These are phyloP conservation scores for Saccharomyces uvarum DNA, from an alignment of 1,139 yeast species.

Conservation along the genomic window DNA sequence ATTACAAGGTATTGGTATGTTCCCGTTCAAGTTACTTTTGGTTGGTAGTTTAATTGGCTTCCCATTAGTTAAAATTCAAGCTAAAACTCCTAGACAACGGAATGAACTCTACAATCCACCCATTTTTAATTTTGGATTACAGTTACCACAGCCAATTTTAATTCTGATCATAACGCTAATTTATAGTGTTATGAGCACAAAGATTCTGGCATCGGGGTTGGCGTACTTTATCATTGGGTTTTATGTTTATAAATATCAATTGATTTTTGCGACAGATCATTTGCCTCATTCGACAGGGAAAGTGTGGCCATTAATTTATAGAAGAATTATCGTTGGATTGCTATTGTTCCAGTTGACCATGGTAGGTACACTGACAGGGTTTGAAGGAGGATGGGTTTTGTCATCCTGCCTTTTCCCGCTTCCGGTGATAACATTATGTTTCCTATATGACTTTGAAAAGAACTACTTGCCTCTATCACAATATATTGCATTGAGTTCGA, in stretches of 20 bases:
- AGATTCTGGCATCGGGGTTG: slow-evolving; percentile 65
- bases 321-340: slow-evolving; percentile 65
- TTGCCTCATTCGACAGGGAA: slow-evolving; percentile 86
- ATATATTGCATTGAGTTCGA: slow-evolving; percentile 77
- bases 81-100: slow-evolving; percentile 61
- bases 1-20: slow-evolving; percentile 71
- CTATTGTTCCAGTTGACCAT: slow-evolving; percentile 77
- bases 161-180: slow-evolving; percentile 67
- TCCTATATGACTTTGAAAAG: slow-evolving; percentile 74
- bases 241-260: slow-evolving; percentile 72
- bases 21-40: slow-evolving; percentile 59
- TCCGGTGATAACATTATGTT: slow-evolving; percentile 58
- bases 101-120: slow-evolving; percentile 70
- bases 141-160: slow-evolving; percentile 72
- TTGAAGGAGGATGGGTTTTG: slow-evolving; percentile 65
- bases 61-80: slow-evolving; percentile 50
- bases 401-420: slow-evolving; percentile 69
- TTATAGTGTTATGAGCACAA: slow-evolving; percentile 71
- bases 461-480: slow-evolving; percentile 72
- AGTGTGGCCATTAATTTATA: slow-evolving; percentile 76
- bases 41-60: slow-evolving; percentile 59
- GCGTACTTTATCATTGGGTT: slow-evolving; percentile 68
- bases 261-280: slow-evolving; percentile 72
- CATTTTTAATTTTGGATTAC: slow-evolving; percentile 70
- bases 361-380: slow-evolving; percentile 80